Conservation (phyloP, 1,284 basidiomycete species). For the Leccinum pachyderme region DNA sequence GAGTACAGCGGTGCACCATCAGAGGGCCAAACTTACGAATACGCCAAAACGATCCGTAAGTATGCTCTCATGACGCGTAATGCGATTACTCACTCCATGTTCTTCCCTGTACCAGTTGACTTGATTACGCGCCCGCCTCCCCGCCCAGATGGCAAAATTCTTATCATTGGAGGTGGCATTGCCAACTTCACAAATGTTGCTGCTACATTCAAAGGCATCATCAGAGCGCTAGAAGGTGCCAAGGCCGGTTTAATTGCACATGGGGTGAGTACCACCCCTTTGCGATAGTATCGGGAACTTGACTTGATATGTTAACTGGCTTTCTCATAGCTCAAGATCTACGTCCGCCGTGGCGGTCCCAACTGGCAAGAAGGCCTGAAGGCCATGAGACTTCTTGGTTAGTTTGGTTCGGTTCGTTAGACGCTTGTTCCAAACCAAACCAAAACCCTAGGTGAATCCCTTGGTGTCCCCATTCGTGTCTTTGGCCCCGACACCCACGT, state of each 20-base stretch:
- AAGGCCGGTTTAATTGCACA: constrained; percentile 83
- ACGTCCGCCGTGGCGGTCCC: constrained; percentile 96
- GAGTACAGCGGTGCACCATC: constrained; percentile 99
- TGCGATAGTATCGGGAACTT: background rate
- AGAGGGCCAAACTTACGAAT: constrained; percentile 98
- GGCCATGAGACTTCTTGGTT: constrained; percentile 94
- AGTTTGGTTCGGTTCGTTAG: background rate
- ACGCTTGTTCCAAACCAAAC: background rate
- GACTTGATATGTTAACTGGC: background rate
- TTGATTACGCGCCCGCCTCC: constrained; percentile 91
- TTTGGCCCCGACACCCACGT: constrained; percentile 99
- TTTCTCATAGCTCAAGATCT: constrained; percentile 74
- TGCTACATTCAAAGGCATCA: constrained; percentile 99
- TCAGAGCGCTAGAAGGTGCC: constrained; percentile 94
- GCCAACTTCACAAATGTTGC: constrained; percentile 99
- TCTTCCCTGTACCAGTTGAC: constrained; percentile 57
- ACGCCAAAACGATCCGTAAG: constrained; percentile 95
- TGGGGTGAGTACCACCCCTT: constrained; percentile 23
- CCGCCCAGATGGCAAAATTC: constrained; percentile 88
- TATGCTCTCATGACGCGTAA: constrained; percentile 13
- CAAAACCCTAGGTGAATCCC: constrained; percentile 65
- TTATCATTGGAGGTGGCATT: constrained; percentile 99
- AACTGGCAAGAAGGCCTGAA: constrained; percentile 99
- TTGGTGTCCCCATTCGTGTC: constrained; percentile 96
- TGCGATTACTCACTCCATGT: constrained; percentile 2